Percentiles rank a stretch among this genome's conserved stretches.
phyloP scores from a whole-genome alignment of 305 asterid species.

The Rubia occidens region DNA sequence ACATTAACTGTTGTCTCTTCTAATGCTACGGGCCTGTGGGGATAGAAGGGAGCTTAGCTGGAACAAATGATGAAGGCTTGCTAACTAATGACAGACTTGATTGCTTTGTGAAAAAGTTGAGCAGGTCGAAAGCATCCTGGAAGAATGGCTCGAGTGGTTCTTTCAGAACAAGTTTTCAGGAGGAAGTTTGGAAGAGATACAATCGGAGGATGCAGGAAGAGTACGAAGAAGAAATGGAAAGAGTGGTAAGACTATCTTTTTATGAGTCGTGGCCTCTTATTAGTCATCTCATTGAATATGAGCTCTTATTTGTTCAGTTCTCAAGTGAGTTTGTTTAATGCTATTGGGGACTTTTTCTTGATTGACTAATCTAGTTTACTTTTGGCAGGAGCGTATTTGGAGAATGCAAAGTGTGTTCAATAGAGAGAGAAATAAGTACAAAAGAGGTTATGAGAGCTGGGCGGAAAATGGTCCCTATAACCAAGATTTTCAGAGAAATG shows the following conservation, averaged over 20 bases:
- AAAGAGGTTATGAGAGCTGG: conserved; percentile 79
- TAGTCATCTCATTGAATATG: conserved; percentile 8
- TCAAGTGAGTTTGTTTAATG: not conserved
- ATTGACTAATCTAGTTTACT: conserved; percentile 21
- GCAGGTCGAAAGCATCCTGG: conserved; percentile 63
- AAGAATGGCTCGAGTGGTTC: conserved; percentile 37
- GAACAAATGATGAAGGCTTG: conserved; percentile 3
- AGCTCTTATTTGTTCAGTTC: not conserved
- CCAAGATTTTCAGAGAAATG: conserved; percentile 81
- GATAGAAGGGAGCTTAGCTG: not conserved
- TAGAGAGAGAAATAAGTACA: conserved; percentile 68
- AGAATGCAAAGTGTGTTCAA: conserved; percentile 92
- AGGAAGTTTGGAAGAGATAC: conserved; percentile 83
- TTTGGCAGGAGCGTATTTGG: conserved; percentile 72
- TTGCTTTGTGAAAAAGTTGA: conserved; percentile 47
- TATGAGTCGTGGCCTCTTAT: not conserved
- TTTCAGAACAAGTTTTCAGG: conserved; percentile 55
- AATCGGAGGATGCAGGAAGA: conserved; percentile 83
- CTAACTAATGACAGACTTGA: conserved; percentile 31
- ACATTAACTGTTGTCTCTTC: not conserved
- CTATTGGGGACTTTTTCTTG: conserved; percentile 5
- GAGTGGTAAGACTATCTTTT: conserved; percentile 62
- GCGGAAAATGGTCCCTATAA: conserved; percentile 59
- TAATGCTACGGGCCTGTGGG: not conserved
- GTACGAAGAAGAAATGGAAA: conserved; percentile 96